phyloP scores from a whole-genome alignment of 2,329 filamentous ascomycete genomes.

The Didymella lethalis region DNA sequence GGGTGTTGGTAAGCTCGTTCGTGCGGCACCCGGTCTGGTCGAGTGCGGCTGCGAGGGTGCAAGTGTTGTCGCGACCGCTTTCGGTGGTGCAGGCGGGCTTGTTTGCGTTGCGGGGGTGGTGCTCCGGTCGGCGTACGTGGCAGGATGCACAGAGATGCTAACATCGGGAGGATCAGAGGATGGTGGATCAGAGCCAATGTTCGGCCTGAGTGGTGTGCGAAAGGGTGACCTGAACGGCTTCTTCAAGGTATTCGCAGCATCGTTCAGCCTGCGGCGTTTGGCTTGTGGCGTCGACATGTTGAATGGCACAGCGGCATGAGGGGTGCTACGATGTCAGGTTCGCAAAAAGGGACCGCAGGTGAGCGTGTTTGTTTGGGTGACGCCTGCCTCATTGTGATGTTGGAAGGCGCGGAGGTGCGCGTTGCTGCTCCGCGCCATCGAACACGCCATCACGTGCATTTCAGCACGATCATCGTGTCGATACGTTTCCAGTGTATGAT shows the following conservation, averaged over 20 bases:
- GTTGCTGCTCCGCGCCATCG: not conserved
- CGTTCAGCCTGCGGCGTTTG: conserved; percentile 71
- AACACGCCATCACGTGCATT: conserved; percentile 10
- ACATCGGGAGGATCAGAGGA: conserved; percentile 38
- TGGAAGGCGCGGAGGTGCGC: conserved; percentile 11
- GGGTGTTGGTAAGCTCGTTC: conserved; percentile 20
- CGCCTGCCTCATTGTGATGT: not conserved
- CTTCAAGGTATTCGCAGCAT: conserved; percentile 65
- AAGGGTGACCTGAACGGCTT: conserved; percentile 78
- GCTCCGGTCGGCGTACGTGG: not conserved
- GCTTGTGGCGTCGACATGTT: conserved; percentile 60
- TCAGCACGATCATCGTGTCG: no score
- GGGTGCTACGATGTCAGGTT: not conserved
- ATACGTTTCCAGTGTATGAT: no score
- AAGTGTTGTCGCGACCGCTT: conserved; percentile 12
- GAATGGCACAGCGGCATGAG: conserved; percentile 25
- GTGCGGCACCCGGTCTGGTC: conserved; percentile 27
- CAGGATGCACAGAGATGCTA: conserved; percentile 15
- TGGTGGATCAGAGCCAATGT: conserved; percentile 32
- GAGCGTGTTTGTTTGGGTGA: conserved; percentile 4
- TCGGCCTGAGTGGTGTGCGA: conserved; percentile 54
- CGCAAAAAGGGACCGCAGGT: not conserved
- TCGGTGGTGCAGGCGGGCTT: not conserved
- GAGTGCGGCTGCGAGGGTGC: conserved; percentile 13
- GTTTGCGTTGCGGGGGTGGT: not conserved